Evolutionary conservation across 1,139 yeast species (phyloP), one percentile per base, ranked within the genome.

Genomic region (Debaryomycetaceae sp.): DNA sequence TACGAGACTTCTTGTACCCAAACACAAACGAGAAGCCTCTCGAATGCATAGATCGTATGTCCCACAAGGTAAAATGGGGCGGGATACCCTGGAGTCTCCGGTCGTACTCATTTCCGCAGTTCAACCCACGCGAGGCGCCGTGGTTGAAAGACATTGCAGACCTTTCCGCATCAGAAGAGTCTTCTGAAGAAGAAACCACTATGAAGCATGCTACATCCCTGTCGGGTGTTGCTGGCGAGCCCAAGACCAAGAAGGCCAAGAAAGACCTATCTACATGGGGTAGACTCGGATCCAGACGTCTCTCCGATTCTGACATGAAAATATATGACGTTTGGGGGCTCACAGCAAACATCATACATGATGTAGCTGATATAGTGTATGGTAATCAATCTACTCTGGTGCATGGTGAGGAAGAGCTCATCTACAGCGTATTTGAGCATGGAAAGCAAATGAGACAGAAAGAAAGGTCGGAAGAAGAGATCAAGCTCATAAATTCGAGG

Each of bases 251-350:
- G 65, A 62, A 33, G 59, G 59, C 17, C 34, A 44, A 39, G 41
- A 44, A 40, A 41, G 43, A 48, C 32, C 42, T 61, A 17, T 45
- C 52, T 5, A 43, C 43, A 17, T 72, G 78, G 78, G 78, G 78
- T 2, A 56, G 69, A 43, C 50, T 61, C 30, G 78, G 78, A 1
- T 59, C 73, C 13, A 52, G 76, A 38, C 51, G 68, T 18, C 65
- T 68, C 43, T 55, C 65, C 6, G 59, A 51, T 13, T 66, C 74
- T 7, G 64, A 69, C 44, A 70, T 69, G 42, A 67, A 66, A 46
- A 63, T 75, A 33, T 78, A 84, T 54, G 87, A 85, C 51, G 87
- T 89, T 3, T 89, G 96, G 97, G 96, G 97, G 0, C 63, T 89
- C 35, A 89, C 96, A 0, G 96, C 96, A 3, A 85, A 87, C 52